phyloP scores from a whole-genome alignment of 2,329 filamentous ascomycete species.

The Tolypocladium album region DNA sequence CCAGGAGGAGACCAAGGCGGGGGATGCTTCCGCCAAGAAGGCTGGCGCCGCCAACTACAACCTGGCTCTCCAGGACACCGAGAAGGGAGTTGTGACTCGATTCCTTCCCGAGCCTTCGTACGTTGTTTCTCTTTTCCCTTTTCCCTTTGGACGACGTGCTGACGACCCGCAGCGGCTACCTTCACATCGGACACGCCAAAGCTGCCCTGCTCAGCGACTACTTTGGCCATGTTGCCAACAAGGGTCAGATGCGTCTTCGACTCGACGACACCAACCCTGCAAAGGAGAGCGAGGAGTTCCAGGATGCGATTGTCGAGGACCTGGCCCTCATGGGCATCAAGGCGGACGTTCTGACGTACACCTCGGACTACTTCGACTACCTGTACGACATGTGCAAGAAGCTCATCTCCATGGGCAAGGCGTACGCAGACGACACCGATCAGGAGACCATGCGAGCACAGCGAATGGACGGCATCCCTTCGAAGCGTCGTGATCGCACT shows the following conservation, averaged over 20 bases:
- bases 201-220: conserved; percentile 90
- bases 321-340: conserved; percentile 84
- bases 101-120: conserved; percentile 91
- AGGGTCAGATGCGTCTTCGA: conserved; percentile 80
- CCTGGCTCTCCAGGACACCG: conserved; percentile 72
- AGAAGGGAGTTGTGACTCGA: conserved; percentile 80
- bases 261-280: conserved; percentile 97
- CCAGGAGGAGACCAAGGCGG: conserved; percentile 55
- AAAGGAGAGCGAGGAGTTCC: conserved; percentile 94
- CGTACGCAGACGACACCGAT: conserved; percentile 90
- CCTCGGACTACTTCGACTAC: conserved; percentile 90
- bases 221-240: conserved; percentile 88
- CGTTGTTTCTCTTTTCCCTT: conserved; percentile 17
- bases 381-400: conserved; percentile 77
- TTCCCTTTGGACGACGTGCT: neutral
- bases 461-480: conserved; percentile 75
- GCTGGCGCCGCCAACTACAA: conserved; percentile 74
- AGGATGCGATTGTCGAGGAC: conserved; percentile 89
- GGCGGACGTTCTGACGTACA: conserved; percentile 78
- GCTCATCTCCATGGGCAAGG: conserved; percentile 77
- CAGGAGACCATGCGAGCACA: conserved; percentile 80
- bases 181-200: conserved; percentile 94
- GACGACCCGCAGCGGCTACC: conserved; percentile 49
- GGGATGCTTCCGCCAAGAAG: conserved; percentile 62
- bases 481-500: conserved; percentile 65